Conservation (phyloP, 179 eudicot genomes). For the Camellia oleifera region DNA sequence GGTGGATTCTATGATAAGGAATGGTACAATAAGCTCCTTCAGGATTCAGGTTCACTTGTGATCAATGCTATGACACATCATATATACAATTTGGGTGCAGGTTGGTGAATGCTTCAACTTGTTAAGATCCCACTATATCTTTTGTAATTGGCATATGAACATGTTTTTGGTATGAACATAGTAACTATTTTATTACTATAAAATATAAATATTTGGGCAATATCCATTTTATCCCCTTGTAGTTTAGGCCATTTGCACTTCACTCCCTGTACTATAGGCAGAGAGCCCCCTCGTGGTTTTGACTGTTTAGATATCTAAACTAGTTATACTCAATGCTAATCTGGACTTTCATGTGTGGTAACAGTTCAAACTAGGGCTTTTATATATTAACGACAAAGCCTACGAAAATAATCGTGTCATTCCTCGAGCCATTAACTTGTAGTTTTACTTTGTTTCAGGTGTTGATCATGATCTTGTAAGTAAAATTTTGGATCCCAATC, state of each 20-base stretch:
- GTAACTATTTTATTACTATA: neutral
- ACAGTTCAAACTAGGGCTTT: neutral
- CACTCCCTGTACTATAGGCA: too few relatives aligned
- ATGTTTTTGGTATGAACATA: neutral
- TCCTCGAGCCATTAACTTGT: neutral
- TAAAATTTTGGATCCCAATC: slow-evolving; percentile 69
- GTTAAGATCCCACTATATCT: neutral
- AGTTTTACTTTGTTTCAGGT: slow-evolving; percentile 46
- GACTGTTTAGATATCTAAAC: neutral
- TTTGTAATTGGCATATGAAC: neutral
- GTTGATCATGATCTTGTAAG: slow-evolving; percentile 56
- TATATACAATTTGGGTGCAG: slow-evolving; percentile 89
- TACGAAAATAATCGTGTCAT: neutral
- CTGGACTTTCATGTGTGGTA: neutral
- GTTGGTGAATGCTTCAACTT: slow-evolving; percentile 36
- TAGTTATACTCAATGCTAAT: neutral
- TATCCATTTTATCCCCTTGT: too few relatives aligned
- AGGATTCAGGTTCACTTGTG: slow-evolving; percentile 56
- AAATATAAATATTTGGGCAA: too few relatives aligned
- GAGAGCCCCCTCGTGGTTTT: too few relatives aligned
- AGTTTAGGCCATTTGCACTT: too few relatives aligned
- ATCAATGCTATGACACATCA: slow-evolving; percentile 73
- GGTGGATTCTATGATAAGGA: slow-evolving; percentile 80
- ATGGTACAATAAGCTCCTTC: slow-evolving; percentile 76
- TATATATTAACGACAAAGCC: neutral